These are phyloP conservation scores for Haberlea rhodopensis DNA, from an alignment of 257 asterid species.

Conservation along the genomic window DNA sequence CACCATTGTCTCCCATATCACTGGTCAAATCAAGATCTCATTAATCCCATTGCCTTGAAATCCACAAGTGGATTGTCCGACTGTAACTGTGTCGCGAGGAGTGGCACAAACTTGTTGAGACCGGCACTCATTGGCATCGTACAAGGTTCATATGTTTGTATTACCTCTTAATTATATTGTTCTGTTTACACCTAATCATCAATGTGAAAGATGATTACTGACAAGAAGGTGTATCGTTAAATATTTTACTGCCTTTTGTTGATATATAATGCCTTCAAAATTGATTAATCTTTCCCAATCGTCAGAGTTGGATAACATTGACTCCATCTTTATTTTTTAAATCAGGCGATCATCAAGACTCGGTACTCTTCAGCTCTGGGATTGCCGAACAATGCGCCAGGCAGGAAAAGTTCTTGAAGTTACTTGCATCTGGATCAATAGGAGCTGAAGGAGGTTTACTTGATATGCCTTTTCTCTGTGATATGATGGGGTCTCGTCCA, in stretches of 20 bases:
- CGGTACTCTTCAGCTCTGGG: slow-evolving; percentile 49
- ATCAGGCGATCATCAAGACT: slow-evolving; percentile 45
- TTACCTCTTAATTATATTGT: neutral
- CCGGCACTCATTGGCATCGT: slow-evolving; percentile 41
- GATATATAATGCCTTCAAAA: neutral
- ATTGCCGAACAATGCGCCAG: slow-evolving; percentile 54
- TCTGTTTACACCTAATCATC: neutral
- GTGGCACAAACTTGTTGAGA: slow-evolving; percentile 34
- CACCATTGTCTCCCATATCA: slow-evolving; percentile 37
- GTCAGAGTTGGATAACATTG: neutral
- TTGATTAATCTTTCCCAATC: neutral
- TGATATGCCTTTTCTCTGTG: slow-evolving; percentile 42
- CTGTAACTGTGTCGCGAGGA: slow-evolving; percentile 30
- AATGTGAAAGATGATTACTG: neutral
- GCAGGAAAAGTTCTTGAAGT: slow-evolving; percentile 59
- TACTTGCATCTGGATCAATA: slow-evolving; percentile 52
- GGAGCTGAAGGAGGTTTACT: slow-evolving; percentile 43
- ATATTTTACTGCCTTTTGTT: neutral
- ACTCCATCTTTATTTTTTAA: slow-evolving; percentile 20
- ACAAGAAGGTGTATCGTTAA: slow-evolving; percentile 3
- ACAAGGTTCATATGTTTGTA: slow-evolving; percentile 48
- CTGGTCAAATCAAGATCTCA: slow-evolving; percentile 43
- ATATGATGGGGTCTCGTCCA: slow-evolving; percentile 46
- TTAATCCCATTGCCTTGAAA: slow-evolving; percentile 40
- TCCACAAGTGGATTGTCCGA: slow-evolving; percentile 36